A percentile compares a stretch with the other conserved stretches of the same genome.
These are phyloP conservation scores for Gossypium lobatum DNA, from an alignment of 441 rosid genomes.

Conservation along the genomic window DNA sequence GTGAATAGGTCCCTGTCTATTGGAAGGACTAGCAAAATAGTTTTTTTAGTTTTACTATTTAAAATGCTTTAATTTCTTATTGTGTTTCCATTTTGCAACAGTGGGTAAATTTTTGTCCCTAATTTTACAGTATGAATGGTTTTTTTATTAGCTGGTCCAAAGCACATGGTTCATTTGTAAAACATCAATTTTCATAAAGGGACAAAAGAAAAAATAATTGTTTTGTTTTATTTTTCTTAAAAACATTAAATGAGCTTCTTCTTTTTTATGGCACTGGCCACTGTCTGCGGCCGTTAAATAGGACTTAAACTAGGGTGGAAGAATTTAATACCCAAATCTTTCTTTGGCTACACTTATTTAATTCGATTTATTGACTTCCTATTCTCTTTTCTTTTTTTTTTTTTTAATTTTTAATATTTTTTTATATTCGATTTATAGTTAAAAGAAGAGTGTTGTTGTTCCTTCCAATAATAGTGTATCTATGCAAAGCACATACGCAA, in stretches of 20 bases:
- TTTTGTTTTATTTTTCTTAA: not conserved
- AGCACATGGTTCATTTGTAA: constrained; percentile 1
- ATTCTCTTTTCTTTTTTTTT: not conserved
- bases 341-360: constrained; percentile 23
- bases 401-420: not conserved
- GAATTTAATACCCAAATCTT: constrained; percentile 19
- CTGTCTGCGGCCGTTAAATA: constrained; percentile 12
- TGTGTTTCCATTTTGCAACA: not conserved
- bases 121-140: not conserved
- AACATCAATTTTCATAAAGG: not conserved
- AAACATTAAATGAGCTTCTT: not conserved
- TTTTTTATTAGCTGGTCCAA: not conserved
- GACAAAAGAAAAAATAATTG: not conserved
- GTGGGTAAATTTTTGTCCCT: not conserved
- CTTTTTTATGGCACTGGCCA: not conserved
- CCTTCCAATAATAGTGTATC: too few relatives aligned
- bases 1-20: too few relatives aligned
- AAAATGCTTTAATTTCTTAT: too few relatives aligned
- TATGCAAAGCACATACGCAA: too few relatives aligned
- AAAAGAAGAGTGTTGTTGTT: too few relatives aligned
- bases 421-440: not conserved
- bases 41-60: too few relatives aligned
- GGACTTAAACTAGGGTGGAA: constrained; percentile 4
- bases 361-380: not conserved
- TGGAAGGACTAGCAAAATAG: too few relatives aligned